These are phyloP conservation scores for Escallonia rubra DNA, from an alignment of 129 eudicot species.

Conservation along the genomic window DNA sequence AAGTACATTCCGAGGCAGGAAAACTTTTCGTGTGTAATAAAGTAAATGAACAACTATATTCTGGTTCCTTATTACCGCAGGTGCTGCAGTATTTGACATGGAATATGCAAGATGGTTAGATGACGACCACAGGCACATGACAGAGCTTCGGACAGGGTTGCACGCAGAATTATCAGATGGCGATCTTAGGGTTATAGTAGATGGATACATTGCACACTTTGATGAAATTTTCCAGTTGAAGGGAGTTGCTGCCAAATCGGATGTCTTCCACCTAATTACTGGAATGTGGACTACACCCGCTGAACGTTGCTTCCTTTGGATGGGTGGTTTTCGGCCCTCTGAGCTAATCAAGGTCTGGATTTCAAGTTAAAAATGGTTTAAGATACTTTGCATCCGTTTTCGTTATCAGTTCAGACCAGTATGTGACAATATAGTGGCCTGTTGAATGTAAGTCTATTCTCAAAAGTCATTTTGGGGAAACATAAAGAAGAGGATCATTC, in stretches of 20 bases:
- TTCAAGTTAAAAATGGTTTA: background rate
- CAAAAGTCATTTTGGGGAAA: too few relatives aligned
- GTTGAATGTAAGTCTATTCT: too few relatives aligned
- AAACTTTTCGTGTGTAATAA: too few relatives aligned
- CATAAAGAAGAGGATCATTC: too few relatives aligned
- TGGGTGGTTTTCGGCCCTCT: conserved; percentile 73
- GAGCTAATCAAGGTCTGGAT: conserved; percentile 57
- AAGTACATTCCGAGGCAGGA: too few relatives aligned
- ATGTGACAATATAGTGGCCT: too few relatives aligned
- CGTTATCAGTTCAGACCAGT: too few relatives aligned
- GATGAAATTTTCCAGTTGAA: conserved; percentile 80
- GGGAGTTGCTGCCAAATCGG: conserved; percentile 75
- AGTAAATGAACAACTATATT: too few relatives aligned
- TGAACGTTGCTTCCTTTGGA: conserved; percentile 79
- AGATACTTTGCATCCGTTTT: too few relatives aligned
- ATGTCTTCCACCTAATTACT: conserved; percentile 76
- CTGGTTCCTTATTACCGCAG: conserved; percentile 21
- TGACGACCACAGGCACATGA: conserved; percentile 78
- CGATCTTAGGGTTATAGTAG: conserved; percentile 71
- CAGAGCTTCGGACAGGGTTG: conserved; percentile 70
- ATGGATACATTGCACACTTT: conserved; percentile 72
- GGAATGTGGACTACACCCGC: conserved; percentile 99
- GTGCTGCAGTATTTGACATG: conserved; percentile 92
- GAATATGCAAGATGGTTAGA: conserved; percentile 96
- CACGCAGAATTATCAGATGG: conserved; percentile 77